Percentiles rank a stretch among this genome's conserved stretches.
phyloP scores from a whole-genome alignment of 257 asterid species.

The Solanum acaule region DNA sequence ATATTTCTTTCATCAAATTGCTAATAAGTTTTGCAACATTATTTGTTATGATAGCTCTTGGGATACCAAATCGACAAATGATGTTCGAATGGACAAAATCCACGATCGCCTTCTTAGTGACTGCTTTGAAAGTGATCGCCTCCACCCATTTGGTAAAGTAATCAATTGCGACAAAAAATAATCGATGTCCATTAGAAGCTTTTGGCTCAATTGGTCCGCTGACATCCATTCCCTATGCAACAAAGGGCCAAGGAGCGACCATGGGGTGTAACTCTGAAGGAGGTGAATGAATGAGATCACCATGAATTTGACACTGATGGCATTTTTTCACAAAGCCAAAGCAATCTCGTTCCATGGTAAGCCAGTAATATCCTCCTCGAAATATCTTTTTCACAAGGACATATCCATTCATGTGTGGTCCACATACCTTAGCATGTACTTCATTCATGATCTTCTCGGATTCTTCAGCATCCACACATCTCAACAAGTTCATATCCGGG shows the following conservation, averaged over 20 bases:
- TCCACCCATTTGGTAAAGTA: background rate
- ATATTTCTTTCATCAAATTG: background rate
- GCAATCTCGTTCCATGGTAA: no score
- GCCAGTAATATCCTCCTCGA: background rate
- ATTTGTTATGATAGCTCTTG: background rate
- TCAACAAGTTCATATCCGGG: background rate
- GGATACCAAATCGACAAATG: no score
- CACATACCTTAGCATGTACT: background rate
- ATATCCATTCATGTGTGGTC: background rate
- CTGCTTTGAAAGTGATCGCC: background rate
- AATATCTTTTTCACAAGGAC: background rate
- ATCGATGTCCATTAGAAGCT: no score
- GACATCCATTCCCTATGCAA: background rate
- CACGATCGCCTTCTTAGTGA: background rate
- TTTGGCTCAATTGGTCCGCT: background rate
- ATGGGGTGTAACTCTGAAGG: background rate
- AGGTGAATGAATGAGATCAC: background rate
- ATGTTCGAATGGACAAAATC: background rate
- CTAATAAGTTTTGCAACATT: no score
- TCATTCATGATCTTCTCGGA: no score
- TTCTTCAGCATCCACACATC: background rate
- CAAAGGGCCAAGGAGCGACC: background rate
- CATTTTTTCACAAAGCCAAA: no score
- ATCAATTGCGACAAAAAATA: background rate
- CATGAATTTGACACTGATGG: background rate